Conservation (phyloP, 495 filamentous ascomycete species). For the Entonaema liquescens region DNA sequence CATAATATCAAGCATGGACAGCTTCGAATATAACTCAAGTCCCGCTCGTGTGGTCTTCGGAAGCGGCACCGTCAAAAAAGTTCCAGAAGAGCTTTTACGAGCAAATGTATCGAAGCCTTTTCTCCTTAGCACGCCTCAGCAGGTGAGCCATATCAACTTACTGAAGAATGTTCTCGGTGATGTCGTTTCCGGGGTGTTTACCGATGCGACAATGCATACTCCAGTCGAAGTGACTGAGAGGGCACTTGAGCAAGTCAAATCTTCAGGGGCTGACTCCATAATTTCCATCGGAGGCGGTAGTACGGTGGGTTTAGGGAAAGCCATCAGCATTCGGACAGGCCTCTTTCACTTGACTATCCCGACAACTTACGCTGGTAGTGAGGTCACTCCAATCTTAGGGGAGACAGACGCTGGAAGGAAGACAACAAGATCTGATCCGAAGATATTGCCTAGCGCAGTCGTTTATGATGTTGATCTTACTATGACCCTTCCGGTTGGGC, state of each 20-base stretch:
- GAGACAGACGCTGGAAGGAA: slow-evolving; percentile 72
- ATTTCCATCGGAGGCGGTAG: slow-evolving; percentile 72
- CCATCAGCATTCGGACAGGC: slow-evolving; percentile 70
- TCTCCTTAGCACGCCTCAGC: slow-evolving; percentile 67
- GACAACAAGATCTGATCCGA: slow-evolving; percentile 69
- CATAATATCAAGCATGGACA: slow-evolving; percentile 58
- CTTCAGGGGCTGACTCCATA: slow-evolving; percentile 50
- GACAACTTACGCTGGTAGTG: slow-evolving; percentile 75
- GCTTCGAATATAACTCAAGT: slow-evolving; percentile 69
- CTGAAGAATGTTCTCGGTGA: slow-evolving; percentile 60
- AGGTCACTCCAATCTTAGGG: slow-evolving; percentile 74
- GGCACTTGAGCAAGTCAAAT: slow-evolving; percentile 59
- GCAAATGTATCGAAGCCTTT: slow-evolving; percentile 64
- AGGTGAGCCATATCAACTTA: slow-evolving; percentile 60
- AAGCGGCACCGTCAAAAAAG: slow-evolving; percentile 65
- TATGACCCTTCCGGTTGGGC: slow-evolving; percentile 66
- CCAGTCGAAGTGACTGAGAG: slow-evolving; percentile 69
- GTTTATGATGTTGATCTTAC: slow-evolving; percentile 77
- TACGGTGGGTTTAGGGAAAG: slow-evolving; percentile 73
- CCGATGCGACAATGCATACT: slow-evolving; percentile 74
- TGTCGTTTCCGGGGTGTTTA: slow-evolving; percentile 65
- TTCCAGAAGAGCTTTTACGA: slow-evolving; percentile 66
- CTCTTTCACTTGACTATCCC: slow-evolving; percentile 72
- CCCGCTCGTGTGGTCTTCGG: slow-evolving; percentile 71
- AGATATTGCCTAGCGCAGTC: slow-evolving; percentile 71